A percentile compares a stretch with the other conserved stretches of the same genome.
phyloP scores from a whole-genome alignment of 257 asterid species.

The Primulina eburnea region DNA sequence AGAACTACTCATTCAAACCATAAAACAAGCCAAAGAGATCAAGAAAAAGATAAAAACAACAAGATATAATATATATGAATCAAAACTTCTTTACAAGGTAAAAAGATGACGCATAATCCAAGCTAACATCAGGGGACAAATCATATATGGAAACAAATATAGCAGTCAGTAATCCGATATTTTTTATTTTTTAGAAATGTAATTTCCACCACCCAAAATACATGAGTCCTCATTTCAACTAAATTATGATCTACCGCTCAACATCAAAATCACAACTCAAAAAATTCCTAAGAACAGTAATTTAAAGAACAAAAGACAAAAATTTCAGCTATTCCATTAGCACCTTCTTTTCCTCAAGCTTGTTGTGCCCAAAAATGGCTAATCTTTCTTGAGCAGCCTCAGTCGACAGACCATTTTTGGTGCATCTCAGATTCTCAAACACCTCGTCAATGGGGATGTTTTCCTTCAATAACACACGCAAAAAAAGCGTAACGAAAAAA shows the following conservation, averaged over 20 bases:
- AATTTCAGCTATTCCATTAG: not conserved
- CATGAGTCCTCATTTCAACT: no score
- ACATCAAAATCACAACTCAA: slow-evolving; percentile 22
- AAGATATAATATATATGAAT: slow-evolving; percentile 2
- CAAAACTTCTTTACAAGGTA: slow-evolving; percentile 22
- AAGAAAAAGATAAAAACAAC: slow-evolving; percentile 7
- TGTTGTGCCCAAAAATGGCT: slow-evolving; percentile 88
- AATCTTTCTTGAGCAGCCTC: slow-evolving; percentile 87
- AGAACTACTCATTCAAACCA: slow-evolving; percentile 12
- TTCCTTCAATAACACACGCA: slow-evolving; percentile 55
- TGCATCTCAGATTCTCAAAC: slow-evolving; percentile 92
- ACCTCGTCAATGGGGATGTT: slow-evolving; percentile 96
- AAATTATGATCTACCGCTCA: not conserved
- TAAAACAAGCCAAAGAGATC: slow-evolving; percentile 7
- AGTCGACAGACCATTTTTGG: slow-evolving; percentile 74
- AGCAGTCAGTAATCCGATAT: not conserved
- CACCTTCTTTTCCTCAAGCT: slow-evolving; percentile 98
- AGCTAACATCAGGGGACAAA: not conserved
- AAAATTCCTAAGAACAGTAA: not conserved
- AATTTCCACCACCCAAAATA: not conserved
- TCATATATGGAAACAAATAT: not conserved
- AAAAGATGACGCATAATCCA: not conserved
- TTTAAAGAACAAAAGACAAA: slow-evolving; percentile 3
- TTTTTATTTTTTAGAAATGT: no score
- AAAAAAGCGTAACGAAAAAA: slow-evolving; percentile 15